Evolutionary conservation across 352 stramenopile species (phyloP), one percentile per base, ranked within the genome.

Genomic region (Globisporangium recalcitrans): DNA sequence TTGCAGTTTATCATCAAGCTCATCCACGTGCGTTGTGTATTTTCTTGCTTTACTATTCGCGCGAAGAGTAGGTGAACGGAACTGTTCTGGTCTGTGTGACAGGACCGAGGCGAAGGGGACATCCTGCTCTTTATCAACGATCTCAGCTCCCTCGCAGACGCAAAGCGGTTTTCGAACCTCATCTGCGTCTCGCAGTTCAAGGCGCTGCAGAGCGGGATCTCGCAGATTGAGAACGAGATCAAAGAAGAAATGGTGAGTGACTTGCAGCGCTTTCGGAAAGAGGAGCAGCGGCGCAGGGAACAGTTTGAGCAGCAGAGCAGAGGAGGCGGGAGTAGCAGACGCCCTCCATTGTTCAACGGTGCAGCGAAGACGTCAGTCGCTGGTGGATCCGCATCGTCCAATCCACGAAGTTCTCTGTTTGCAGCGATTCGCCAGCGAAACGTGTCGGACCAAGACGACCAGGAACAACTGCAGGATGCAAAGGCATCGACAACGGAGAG

Each of bases 1-100:
- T 66, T 92, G 38, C 81, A 91, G 47, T 93, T 91, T 49, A 88
- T 90, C 58, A 74, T 90, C 58, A 80, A 85, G 51, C 72, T 93
- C 24, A 88, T 93, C 52, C 78, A 93, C 22, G 83, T 89, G 72
- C 46, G 81, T 73, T 3, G 9, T 6, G 21, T 9, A 9, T 51
- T 11, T 19, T 51, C n/a, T 19, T 19, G 19, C 27, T 22, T 11
- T 32, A 7, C 3, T 46, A 3, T 34, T 40, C 5, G 10, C 5
- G 16, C 61, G 55, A 27, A 27, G 16, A 46, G 0, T 7, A 5
- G 22, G 21, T 32, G 11, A 52, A 36, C 19, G 14, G 5, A 31
- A 6, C 16, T 24, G 22, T 13, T 67, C 1, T 8, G 10, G 22
- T n/a, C 8, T 63, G 13, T 21, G 4, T n/a, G 10, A 16, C 52